Percentiles rank a stretch among this genome's conserved stretches.
phyloP scores from a whole-genome alignment of 2,329 filamentous ascomycete species.

The Orbilia oligospora region DNA sequence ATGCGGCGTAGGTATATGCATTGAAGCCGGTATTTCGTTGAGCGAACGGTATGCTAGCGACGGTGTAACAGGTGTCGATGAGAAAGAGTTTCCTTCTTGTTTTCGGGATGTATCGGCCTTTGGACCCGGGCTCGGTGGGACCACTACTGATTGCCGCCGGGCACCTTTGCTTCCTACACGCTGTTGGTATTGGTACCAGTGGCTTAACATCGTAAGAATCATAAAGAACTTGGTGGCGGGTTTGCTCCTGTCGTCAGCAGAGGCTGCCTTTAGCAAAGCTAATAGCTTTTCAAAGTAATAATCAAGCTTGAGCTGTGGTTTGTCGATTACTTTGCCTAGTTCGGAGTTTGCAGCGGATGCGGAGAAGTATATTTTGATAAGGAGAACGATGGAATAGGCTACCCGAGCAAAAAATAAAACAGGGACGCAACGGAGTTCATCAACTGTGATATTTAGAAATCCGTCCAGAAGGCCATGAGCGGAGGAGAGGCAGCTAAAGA shows the following conservation, averaged over 20 bases:
- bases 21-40: conserved; percentile 42
- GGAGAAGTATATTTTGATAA: conserved; percentile 75
- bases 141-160: conserved; percentile 38
- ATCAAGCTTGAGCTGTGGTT: conserved; percentile 70
- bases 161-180: conserved; percentile 34
- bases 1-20: conserved; percentile 48
- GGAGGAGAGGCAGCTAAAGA: conserved; percentile 77
- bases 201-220: conserved; percentile 68
- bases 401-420: conserved; percentile 71
- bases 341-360: conserved; percentile 70
- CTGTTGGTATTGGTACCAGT: conserved; percentile 67
- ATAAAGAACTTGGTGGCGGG: conserved; percentile 67
- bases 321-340: conserved; percentile 70
- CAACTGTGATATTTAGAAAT: conserved; percentile 75
- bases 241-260: conserved; percentile 73
- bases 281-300: conserved; percentile 78
- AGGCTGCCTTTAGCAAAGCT: conserved; percentile 76
- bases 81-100: conserved; percentile 32
- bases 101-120: background rate
- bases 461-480: conserved; percentile 78
- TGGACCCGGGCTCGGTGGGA: conserved; percentile 51
- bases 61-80: conserved; percentile 52
- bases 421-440: conserved; percentile 73
- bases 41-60: conserved; percentile 43
- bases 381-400: conserved; percentile 73